phyloP scores from a whole-genome alignment of 345 rosid species.

The Populus alba region DNA sequence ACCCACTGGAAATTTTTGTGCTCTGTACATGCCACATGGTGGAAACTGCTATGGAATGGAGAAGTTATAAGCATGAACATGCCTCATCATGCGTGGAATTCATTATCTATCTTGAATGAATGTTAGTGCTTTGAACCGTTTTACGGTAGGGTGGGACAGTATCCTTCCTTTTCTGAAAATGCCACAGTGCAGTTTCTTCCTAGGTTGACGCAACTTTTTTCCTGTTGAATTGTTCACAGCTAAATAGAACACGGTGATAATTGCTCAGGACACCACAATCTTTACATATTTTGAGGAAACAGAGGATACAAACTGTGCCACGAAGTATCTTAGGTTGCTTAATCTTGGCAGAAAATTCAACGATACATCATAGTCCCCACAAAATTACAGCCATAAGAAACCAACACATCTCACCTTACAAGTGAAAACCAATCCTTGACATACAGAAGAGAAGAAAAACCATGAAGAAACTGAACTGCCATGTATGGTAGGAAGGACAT shows the following conservation, averaged over 20 bases:
- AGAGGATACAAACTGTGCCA: slow-evolving; percentile 5
- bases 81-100: not conserved
- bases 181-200: not conserved
- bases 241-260: not conserved
- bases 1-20: not conserved
- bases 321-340: slow-evolving; percentile 5
- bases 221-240: not conserved
- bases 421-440: not conserved
- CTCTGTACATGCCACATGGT: not conserved
- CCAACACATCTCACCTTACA: not conserved
- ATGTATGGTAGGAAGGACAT: not conserved
- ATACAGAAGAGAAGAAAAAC: not conserved
- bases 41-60: not conserved
- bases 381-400: not conserved
- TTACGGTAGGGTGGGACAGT: not conserved
- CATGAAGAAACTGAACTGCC: not conserved
- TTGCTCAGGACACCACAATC: not conserved
- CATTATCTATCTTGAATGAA: not conserved
- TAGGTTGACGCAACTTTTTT: not conserved
- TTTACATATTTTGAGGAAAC: not conserved
- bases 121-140: not conserved
- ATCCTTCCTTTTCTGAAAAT: not conserved
- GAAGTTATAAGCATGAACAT: not conserved
- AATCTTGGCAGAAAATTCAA: not conserved
- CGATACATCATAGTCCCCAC: not conserved